phyloP scores from a whole-genome alignment of 164 flowering plant species.

The Paratinospora sagittata region DNA sequence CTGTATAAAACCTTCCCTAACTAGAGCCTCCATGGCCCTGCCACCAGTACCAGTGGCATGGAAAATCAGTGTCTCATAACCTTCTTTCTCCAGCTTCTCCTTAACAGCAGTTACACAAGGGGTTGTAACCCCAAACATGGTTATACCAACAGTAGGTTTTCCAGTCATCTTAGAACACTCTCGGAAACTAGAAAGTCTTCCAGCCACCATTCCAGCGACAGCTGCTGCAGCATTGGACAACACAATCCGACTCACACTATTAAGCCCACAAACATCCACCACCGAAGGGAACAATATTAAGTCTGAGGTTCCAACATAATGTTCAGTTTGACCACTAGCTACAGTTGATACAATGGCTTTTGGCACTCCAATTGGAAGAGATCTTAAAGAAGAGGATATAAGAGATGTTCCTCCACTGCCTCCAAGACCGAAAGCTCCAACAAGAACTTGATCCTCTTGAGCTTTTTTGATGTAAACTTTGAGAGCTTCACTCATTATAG shows the following conservation, averaged over 20 bases:
- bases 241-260: conserved; percentile 61
- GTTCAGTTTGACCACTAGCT: conserved; percentile 81
- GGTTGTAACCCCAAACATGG: conserved; percentile 99
- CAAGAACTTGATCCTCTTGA: conserved; percentile 33
- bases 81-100: conserved; percentile 62
- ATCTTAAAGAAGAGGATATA: conserved; percentile 56
- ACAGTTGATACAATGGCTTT: conserved; percentile 85
- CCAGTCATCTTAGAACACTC: conserved; percentile 16
- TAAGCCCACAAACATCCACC: conserved; percentile 87
- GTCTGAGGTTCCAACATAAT: conserved; percentile 81
- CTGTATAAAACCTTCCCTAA: conserved; percentile 79
- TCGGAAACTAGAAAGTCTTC: conserved; percentile 30
- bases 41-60: conserved; percentile 99
- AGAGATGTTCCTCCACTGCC: conserved; percentile 93
- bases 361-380: conserved; percentile 79
- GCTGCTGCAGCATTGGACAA: conserved; percentile 88
- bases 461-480: conserved; percentile 38
- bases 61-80: conserved; percentile 79
- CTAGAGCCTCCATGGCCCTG: conserved; percentile 87
- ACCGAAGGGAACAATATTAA: conserved; percentile 81
- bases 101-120: conserved; percentile 81
- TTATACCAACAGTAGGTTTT: conserved; percentile 70
- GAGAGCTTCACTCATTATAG: conserved; percentile 60
- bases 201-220: conserved; percentile 80
- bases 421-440: conserved; percentile 82